Evolutionary conservation across 2,329 filamentous ascomycete genomes (phyloP), one percentile per base, ranked within the genome.

Genomic region (Talaromyces sp.): DNA sequence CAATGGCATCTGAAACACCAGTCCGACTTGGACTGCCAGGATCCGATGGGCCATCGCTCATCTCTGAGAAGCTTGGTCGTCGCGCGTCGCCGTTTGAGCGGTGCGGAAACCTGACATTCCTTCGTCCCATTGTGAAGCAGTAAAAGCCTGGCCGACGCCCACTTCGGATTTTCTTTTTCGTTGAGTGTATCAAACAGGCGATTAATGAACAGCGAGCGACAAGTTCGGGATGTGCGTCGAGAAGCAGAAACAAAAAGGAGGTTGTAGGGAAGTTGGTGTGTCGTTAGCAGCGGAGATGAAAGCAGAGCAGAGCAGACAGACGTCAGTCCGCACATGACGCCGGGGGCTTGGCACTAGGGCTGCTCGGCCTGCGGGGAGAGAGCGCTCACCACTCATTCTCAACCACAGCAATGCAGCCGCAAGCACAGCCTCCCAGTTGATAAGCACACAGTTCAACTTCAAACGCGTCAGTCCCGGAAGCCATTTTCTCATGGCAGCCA

Each of bases 401-500:
- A 35, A 8, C 43, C n/a, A 46, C 21, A 54, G 31, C 19, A 29
- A 35, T 54, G 26, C 31, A 54, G n/a, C n/a, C 27, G 12, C 21
- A 6, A 29, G 26, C 27, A 35, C 31, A 35, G 26, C 26, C 26
- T n/a, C 51, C 24, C 26, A 38, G 35, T 14, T 38, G n/a, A 35
- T 35, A 17, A 38, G 6, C 35, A n/a, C 35, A 5, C 19, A 60
- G 58, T 50, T 63, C 26, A n/a, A 6, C 26, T 11, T 46, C 35
- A 7, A 27, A 48, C 54, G 26, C 54, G 19, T 21, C 31, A 10
- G 24, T 21, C 57, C 50, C 17, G 54, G 55, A 24, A 35, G 56
- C 24, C 63, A 66, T 52, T 72, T 11, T 54, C 53, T 71, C 69
- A 75, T 75, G 73, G 73, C 72, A 65, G 64, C 63, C 63, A 52